These are phyloP conservation scores for Pouteria campechiana DNA, from an alignment of 179 eudicot species.

Conservation along the genomic window DNA sequence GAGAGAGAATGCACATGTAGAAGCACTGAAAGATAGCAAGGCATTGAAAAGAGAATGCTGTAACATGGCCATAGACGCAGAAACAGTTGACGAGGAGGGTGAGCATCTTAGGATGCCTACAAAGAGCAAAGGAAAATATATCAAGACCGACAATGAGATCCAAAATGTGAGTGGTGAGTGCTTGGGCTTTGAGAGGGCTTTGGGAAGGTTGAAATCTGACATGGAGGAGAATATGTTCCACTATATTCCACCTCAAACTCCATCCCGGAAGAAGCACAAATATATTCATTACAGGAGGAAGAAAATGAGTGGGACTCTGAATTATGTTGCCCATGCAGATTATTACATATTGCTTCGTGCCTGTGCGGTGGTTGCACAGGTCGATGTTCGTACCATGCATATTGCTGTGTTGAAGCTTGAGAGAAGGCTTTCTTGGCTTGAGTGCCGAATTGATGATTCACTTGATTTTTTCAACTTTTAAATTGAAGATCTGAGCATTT, in stretches of 20 bases:
- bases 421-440: constrained; percentile 61
- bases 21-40: constrained; percentile 10
- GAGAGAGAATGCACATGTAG: background rate
- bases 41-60: constrained; percentile 9
- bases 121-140: constrained; percentile 5
- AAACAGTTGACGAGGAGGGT: too few relatives aligned
- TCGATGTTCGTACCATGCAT: constrained; percentile 69
- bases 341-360: constrained; percentile 73
- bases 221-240: constrained; percentile 70
- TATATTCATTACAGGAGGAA: constrained; percentile 52
- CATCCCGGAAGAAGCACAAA: constrained; percentile 34
- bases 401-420: constrained; percentile 55
- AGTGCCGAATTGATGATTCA: constrained; percentile 45
- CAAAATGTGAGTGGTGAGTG: background rate
- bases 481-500: too few relatives aligned
- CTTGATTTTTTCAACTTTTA: too few relatives aligned
- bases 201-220: constrained; percentile 39
- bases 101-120: background rate
- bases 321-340: constrained; percentile 72
- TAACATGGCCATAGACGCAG: constrained; percentile 3
- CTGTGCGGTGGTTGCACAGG: constrained; percentile 60
- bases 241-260: constrained; percentile 68
- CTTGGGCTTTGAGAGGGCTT: constrained; percentile 16
- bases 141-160: background rate
- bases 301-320: constrained; percentile 36